phyloP scores from a whole-genome alignment of 805 yeast genomes.

The Candida suzukii region DNA sequence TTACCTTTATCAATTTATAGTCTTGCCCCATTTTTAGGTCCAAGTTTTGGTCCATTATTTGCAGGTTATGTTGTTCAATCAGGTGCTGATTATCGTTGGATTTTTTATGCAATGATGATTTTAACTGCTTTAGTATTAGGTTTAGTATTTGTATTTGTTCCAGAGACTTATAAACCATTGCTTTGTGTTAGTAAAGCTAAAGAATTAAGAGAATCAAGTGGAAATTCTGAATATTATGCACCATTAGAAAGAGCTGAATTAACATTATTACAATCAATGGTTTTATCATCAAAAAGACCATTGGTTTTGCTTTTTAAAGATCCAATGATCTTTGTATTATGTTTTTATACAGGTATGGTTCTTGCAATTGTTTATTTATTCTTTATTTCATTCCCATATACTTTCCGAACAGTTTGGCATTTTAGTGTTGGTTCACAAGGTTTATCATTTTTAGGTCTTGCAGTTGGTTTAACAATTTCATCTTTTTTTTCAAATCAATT shows the following conservation, averaged over 20 bases:
- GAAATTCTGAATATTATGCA: constrained; percentile 30
- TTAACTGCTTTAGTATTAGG: constrained; percentile 28
- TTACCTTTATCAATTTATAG: constrained; percentile 63
- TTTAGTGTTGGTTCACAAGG: constrained; percentile 52
- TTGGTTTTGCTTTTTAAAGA: constrained; percentile 39
- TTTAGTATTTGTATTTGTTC: constrained; percentile 19
- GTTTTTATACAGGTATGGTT: constrained; percentile 50
- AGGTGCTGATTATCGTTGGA: constrained; percentile 56
- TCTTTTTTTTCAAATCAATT: constrained; percentile 26
- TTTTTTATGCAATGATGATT: constrained; percentile 56
- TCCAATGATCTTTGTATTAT: constrained; percentile 49
- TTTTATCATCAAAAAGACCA: constrained; percentile 45
- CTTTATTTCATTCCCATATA: constrained; percentile 59
- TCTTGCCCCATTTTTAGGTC: constrained; percentile 61
- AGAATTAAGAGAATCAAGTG: constrained; percentile 36
- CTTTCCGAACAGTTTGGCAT: constrained; percentile 45
- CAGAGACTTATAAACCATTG: constrained; percentile 45
- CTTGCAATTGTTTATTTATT: constrained; percentile 58
- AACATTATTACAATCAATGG: constrained; percentile 30
- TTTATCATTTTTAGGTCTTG: constrained; percentile 54
- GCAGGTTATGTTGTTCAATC: constrained; percentile 55
- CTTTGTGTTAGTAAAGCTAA: constrained; percentile 44
- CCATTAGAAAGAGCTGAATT: constrained; percentile 33
- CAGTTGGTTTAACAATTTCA: constrained; percentile 42
- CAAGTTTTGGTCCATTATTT: constrained; percentile 60